Evolutionary conservation across 257 asterid genomes (phyloP).

Genomic region (Ballota nigra): DNA sequence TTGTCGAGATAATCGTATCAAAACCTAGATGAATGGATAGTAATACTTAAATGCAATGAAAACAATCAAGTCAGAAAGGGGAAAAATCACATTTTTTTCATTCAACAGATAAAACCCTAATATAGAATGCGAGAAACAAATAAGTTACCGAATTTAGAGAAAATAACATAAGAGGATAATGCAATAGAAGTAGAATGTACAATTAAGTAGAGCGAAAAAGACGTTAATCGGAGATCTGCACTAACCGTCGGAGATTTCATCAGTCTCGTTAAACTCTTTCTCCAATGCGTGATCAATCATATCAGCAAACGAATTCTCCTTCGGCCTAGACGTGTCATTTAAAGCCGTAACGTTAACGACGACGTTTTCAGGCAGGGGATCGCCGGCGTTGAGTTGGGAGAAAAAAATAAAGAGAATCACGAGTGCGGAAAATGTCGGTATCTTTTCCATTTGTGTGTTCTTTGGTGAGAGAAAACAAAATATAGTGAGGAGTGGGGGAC

Average conservation of each 20-base stretch:
- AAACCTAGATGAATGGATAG: neutral
- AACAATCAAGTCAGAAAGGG: slow-evolving; percentile 15
- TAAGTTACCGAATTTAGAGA: neutral
- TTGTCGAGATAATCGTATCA: neutral
- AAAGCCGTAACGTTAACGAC: slow-evolving; percentile 30
- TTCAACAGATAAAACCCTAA: slow-evolving; percentile 13
- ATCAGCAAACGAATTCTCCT: slow-evolving; percentile 55
- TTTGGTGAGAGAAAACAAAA: neutral
- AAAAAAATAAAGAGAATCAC: slow-evolving; percentile 23
- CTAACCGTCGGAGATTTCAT: slow-evolving; percentile 66
- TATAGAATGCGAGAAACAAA: neutral
- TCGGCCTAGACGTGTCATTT: slow-evolving; percentile 33
- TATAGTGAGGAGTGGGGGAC: slow-evolving; percentile 10
- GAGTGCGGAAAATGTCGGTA: slow-evolving; percentile 27
- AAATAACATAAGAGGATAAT: neutral
- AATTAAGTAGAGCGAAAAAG: slow-evolving; percentile 19
- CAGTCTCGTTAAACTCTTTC: slow-evolving; percentile 75
- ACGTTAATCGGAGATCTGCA: slow-evolving; percentile 27
- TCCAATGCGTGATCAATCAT: slow-evolving; percentile 66
- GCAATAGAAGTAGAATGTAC: slow-evolving; percentile 3
- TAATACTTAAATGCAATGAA: slow-evolving; percentile 10
- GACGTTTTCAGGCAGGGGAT: slow-evolving; percentile 28
- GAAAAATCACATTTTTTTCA: neutral
- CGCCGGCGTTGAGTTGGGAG: slow-evolving; percentile 38
- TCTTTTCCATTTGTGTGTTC: neutral